Evolutionary conservation across 495 filamentous ascomycete genomes (phyloP).

Genomic region (Achaetomiella virescens): DNA sequence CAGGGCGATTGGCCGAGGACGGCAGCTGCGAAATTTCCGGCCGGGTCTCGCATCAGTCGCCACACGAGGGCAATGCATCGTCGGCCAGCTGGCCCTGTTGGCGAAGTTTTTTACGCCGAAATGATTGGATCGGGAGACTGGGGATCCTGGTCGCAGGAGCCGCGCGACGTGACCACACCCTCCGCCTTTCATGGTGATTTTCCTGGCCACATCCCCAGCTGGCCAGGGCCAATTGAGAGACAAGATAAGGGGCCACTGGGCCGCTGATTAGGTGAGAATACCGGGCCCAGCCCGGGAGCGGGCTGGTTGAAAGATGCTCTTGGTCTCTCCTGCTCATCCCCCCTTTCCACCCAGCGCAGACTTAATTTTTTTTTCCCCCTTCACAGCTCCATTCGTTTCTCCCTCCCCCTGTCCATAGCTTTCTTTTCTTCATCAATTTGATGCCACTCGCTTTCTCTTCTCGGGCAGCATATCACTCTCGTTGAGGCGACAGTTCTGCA

Average conservation of each 20-base stretch:
- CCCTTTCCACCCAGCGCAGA: neutral
- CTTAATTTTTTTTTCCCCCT: neutral
- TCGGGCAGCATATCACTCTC: conserved; percentile 4
- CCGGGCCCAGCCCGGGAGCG: neutral
- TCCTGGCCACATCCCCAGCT: neutral
- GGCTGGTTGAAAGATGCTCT: conserved; percentile 2
- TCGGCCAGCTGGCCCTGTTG: conserved; percentile 1
- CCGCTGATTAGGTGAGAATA: neutral
- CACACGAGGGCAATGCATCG: conserved; percentile 5
- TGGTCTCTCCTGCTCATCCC: neutral
- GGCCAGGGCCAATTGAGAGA: conserved; percentile 1
- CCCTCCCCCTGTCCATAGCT: conserved; percentile 1
- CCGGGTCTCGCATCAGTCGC: conserved; percentile 7
- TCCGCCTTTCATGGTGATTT: conserved; percentile 9
- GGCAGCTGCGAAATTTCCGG: conserved; percentile 6
- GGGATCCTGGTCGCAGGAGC: conserved; percentile 10
- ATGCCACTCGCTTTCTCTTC: conserved; percentile 16
- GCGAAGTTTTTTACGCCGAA: conserved; percentile 3
- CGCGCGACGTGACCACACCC: conserved; percentile 6
- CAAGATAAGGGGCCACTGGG: conserved; percentile 6
- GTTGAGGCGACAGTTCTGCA: conserved; percentile 1
- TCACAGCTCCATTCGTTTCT: conserved; percentile 4
- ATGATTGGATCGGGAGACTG: conserved; percentile 7
- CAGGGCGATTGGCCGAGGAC: conserved; percentile 6
- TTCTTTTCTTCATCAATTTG: conserved; percentile 11